Evolutionary conservation across 2,329 filamentous ascomycete species (phyloP), one percentile per base, ranked within the genome.

Genomic region (Xylaria multiplex): DNA sequence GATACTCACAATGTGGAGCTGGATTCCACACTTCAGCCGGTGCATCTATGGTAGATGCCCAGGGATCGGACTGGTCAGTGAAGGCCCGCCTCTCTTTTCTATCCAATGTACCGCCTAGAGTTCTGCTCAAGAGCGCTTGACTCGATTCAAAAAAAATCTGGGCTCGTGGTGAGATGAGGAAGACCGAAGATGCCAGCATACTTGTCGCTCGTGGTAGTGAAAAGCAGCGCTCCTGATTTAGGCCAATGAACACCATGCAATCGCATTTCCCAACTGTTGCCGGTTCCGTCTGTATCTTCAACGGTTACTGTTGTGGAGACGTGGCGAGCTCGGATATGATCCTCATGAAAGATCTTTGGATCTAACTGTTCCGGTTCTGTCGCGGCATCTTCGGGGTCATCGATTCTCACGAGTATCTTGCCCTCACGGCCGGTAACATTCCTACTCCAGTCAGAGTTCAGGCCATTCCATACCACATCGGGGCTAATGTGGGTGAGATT

Each of bases 151-250:
- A 88, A 88, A 74, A 85, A 88, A 55, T 86, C 82, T 3, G 81
- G 76, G 22, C 81, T 78, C 0, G 92, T 85, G 0, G 91, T 84
- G 58, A 99, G 85, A 78, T 98, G 93, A 30, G 96, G 94, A 53
- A 98, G 81, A 2, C 90, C 91, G 77, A 97, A 97, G 62, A 98
- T 90, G 49, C 96, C 94, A n/a, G 91, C 88, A 74, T 96, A 96
- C 81, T 97, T 97, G 75, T 97, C 92, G 78, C 93, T 97, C 54
- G 93, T 95, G 0, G 95, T 97, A 1, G 91, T 92, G 76, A 98
- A 81, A 42, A 98, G 81, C 56, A 96, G 87, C 14, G 89, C 87
- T 1, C 96, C 96, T 68, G 91, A 87, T n/a, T 86, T 85, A 43
- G 91, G 89, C 84, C 93, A 96, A 80, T 98, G 95, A 3, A 96